These are phyloP conservation scores for Termitomyces sp. DNA, from an alignment of 768 basidiomycete species.

Conservation along the genomic window DNA sequence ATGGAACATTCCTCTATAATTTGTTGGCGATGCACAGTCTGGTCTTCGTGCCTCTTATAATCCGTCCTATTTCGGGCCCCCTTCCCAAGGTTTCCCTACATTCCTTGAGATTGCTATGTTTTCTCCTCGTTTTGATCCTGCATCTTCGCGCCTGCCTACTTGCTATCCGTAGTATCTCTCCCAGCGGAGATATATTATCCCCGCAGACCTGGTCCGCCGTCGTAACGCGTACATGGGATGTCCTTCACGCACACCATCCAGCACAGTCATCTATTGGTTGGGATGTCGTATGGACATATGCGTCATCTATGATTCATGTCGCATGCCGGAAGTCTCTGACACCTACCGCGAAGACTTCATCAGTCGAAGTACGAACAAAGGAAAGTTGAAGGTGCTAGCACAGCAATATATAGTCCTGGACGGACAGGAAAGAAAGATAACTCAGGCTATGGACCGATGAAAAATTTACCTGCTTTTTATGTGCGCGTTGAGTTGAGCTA, in stretches of 20 bases:
- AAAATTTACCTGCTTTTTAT: background rate
- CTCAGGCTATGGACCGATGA: background rate
- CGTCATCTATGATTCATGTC: conserved; percentile 35
- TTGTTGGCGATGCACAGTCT: conserved; percentile 57
- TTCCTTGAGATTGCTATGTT: no score
- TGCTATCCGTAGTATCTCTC: background rate
- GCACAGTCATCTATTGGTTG: conserved; percentile 62
- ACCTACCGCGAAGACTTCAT: background rate
- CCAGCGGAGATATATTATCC: background rate
- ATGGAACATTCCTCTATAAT: conserved; percentile 45
- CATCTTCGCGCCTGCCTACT: background rate
- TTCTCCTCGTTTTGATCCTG: background rate
- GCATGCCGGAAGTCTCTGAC: background rate
- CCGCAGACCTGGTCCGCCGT: conserved; percentile 16
- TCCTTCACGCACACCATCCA: conserved; percentile 48
- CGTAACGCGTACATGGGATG: conserved; percentile 22
- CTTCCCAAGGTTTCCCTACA: background rate
- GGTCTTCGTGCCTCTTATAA: conserved; percentile 47
- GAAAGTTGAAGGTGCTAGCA: background rate
- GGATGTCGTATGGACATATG: conserved; percentile 55
- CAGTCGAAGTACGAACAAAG: background rate
- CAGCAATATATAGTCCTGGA: background rate
- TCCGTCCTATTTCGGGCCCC: conserved; percentile 4
- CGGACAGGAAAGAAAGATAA: no score
- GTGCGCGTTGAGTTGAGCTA: background rate